Conservation (phyloP, 108 stramenopile genomes). For the Mediolabrus comicus region DNA sequence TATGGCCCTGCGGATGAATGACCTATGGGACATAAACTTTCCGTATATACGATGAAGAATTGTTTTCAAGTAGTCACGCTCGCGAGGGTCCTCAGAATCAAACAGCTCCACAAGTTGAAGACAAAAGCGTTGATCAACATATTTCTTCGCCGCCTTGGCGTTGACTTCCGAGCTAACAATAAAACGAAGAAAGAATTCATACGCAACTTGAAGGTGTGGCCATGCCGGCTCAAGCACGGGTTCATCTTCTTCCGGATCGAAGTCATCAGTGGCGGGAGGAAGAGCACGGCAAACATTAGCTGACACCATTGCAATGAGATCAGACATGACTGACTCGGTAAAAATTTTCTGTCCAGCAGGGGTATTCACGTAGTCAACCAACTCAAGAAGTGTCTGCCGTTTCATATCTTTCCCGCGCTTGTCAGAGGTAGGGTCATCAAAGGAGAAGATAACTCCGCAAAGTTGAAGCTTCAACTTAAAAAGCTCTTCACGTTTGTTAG, state of each 20-base stretch:
- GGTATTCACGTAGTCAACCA: slow-evolving; percentile 98
- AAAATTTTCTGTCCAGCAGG: slow-evolving; percentile 98
- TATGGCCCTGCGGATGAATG: slow-evolving; percentile 96
- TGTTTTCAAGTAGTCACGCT: slow-evolving; percentile 99
- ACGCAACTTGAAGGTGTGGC: slow-evolving; percentile 99
- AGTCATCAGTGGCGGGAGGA: slow-evolving; percentile 97
- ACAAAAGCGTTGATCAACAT: slow-evolving; percentile 94
- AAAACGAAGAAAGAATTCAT: slow-evolving; percentile 99
- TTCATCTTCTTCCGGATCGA: slow-evolving; percentile 99
- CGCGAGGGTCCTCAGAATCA: slow-evolving; percentile 98
- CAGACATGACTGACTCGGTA: slow-evolving; percentile 93
- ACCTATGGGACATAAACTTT: slow-evolving; percentile 98
- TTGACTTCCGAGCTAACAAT: slow-evolving; percentile 95
- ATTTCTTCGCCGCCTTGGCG: slow-evolving; percentile 98
- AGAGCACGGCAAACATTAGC: slow-evolving; percentile 97
- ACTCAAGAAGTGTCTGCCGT: slow-evolving; percentile 95
- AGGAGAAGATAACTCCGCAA: slow-evolving; percentile 85
- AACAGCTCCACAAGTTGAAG: slow-evolving; percentile 97
- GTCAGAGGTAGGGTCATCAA: slow-evolving; percentile 85
- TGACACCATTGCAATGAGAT: slow-evolving; percentile 87
- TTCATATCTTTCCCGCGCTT: slow-evolving; percentile 94
- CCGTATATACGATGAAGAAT: slow-evolving; percentile 99
- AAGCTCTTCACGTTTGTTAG: slow-evolving; percentile 85
- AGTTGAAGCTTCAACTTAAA: slow-evolving; percentile 86
- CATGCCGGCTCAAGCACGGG: slow-evolving; percentile 96